Conservation (phyloP, 2,329 filamentous ascomycete genomes). For the Xylariaceae sp. region DNA sequence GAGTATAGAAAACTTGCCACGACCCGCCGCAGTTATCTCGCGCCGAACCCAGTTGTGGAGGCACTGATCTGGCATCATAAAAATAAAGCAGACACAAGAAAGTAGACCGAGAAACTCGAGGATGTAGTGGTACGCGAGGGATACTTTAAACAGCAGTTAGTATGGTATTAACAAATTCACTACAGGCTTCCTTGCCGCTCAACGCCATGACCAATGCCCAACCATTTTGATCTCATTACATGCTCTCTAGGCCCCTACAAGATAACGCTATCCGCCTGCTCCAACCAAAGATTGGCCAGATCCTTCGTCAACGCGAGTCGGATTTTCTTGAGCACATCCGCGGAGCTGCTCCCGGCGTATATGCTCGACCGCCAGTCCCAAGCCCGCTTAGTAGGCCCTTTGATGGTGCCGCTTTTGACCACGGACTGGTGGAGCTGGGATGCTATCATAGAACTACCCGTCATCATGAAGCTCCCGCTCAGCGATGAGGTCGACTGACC, state of each 20-base stretch:
- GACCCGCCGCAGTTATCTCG: too few species aligned
- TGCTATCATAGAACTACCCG: conserved; percentile 68
- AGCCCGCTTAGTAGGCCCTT: conserved; percentile 50
- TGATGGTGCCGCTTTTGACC: conserved; percentile 25
- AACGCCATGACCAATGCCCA: too few species aligned
- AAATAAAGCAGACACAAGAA: too few species aligned
- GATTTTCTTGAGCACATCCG: conserved; percentile 68
- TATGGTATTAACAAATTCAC: conserved; percentile 6
- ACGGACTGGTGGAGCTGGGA: conserved; percentile 59
- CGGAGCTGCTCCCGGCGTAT: conserved; percentile 52
- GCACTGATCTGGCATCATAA: too few species aligned
- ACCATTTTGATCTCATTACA: too few species aligned
- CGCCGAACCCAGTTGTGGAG: too few species aligned
- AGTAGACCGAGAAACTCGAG: too few species aligned
- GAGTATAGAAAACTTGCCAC: too few species aligned
- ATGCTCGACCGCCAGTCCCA: conserved; percentile 68
- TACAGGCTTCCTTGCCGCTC: conserved; percentile 4
- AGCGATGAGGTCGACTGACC: conserved; percentile 46
- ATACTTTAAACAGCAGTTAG: too few species aligned
- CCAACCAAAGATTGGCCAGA: conserved; percentile 64
- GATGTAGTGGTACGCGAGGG: too few species aligned
- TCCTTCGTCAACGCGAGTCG: conserved; percentile 72
- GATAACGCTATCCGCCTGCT: conserved; percentile 56
- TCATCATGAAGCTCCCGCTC: conserved; percentile 60
- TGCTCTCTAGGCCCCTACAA: conserved; percentile 28